phyloP scores from a whole-genome alignment of 305 asterid species.

The Fraxinus albicans region DNA sequence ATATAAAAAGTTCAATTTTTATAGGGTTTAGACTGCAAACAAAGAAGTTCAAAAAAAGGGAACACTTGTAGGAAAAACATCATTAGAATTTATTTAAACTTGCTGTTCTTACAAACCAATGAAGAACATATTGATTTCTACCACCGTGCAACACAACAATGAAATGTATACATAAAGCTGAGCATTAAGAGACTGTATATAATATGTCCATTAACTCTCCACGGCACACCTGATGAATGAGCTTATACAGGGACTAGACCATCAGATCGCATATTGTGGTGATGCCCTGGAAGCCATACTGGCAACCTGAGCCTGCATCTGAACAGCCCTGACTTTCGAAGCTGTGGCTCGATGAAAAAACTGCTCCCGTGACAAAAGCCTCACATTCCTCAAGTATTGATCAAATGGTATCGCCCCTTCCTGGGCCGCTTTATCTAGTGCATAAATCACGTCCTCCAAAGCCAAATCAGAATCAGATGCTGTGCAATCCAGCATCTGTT shows the following conservation, averaged over 20 bases:
- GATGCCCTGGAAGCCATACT: conserved; percentile 78
- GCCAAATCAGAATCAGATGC: conserved; percentile 83
- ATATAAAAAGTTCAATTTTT: background rate
- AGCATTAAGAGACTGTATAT: background rate
- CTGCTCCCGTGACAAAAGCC: conserved; percentile 78
- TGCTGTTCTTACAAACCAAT: background rate
- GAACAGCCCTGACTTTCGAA: conserved; percentile 80
- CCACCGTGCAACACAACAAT: background rate
- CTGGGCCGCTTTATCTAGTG: conserved; percentile 85
- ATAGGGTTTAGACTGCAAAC: background rate
- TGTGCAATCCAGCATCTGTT: conserved; percentile 77
- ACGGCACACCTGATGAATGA: conserved; percentile 2
- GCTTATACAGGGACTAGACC: conserved; percentile 3
- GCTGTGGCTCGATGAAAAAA: conserved; percentile 83
- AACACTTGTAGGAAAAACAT: background rate
- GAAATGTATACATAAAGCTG: background rate
- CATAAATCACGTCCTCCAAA: conserved; percentile 73
- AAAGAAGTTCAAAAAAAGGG: background rate
- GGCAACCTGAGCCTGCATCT: conserved; percentile 93
- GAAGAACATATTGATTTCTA: background rate
- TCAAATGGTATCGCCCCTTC: conserved; percentile 84
- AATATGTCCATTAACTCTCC: background rate
- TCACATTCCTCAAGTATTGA: conserved; percentile 81
- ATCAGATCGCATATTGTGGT: conserved; percentile 51
- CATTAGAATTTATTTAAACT: background rate